phyloP scores from a whole-genome alignment of 2,329 filamentous ascomycete genomes.

The Verticillium alfalfae region DNA sequence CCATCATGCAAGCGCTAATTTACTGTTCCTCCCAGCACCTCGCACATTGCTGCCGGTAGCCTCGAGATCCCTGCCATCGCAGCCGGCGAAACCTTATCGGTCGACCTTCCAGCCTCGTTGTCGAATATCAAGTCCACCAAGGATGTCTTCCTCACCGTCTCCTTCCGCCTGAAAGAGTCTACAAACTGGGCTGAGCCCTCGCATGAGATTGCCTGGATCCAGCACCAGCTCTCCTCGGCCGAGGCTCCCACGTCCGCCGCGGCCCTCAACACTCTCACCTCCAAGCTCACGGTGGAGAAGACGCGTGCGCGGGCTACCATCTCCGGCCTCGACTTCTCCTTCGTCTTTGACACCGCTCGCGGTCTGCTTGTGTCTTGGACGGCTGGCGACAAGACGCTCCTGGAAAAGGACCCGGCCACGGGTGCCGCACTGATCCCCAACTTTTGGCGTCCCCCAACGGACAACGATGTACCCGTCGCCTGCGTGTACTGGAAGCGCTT shows the following conservation, averaged over 20 bases:
- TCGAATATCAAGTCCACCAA: constrained; percentile 20
- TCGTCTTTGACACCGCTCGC: constrained; percentile 38
- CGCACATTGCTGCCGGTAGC: constrained; percentile 24
- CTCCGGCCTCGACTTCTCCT: constrained; percentile 24
- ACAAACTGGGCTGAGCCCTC: constrained; percentile 45
- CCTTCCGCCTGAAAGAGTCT: constrained; percentile 33
- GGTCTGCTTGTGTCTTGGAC: constrained; percentile 38
- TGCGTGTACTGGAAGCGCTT: constrained; percentile 53
- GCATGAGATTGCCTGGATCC: constrained; percentile 51
- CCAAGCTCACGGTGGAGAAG: constrained; percentile 16
- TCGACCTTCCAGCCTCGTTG: constrained; percentile 23
- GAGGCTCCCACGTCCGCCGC: constrained; percentile 8
- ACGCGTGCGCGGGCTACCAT: constrained; percentile 19
- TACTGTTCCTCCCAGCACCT: constrained; percentile 6
- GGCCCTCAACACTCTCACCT: constrained; percentile 6
- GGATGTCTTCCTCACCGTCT: constrained; percentile 40
- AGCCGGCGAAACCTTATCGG: constrained; percentile 26
- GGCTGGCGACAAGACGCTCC: constrained; percentile 23
- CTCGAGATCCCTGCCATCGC: constrained; percentile 33
- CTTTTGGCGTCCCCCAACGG: constrained; percentile 60
- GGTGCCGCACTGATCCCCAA: constrained; percentile 33
- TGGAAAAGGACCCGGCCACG: constrained; percentile 27
- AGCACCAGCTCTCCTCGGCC: constrained; percentile 32
- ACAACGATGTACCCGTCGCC: constrained; percentile 55
- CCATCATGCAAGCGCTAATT: not conserved